Evolutionary conservation across 495 filamentous ascomycete genomes (phyloP).

Genomic region (Umbilicaria muhlenbergii): DNA sequence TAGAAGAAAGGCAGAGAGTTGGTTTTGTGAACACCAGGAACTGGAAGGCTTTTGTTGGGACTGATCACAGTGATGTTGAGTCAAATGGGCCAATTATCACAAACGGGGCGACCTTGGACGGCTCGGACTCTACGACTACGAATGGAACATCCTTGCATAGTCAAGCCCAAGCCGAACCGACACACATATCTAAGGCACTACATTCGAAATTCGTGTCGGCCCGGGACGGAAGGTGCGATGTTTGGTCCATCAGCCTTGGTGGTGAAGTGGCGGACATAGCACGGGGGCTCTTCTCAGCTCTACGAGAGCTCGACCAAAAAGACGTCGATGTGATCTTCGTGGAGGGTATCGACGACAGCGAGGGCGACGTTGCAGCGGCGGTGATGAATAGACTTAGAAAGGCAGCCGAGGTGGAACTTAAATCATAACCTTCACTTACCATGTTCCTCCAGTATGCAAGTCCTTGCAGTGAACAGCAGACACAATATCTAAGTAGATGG

Average conservation of each 20-base stretch:
- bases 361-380: constrained; percentile 73
- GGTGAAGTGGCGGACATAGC: constrained; percentile 55
- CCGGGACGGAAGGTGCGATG: constrained; percentile 5
- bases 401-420: constrained; percentile 45
- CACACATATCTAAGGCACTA: too few relatives aligned
- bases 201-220: neutral
- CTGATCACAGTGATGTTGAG: too few relatives aligned
- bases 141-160: too few relatives aligned
- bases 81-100: too few relatives aligned
- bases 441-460: too few relatives aligned
- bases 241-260: constrained; percentile 41
- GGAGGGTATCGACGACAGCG: constrained; percentile 64
- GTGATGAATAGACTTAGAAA: constrained; percentile 94
- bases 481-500: too few relatives aligned
- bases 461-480: too few relatives aligned
- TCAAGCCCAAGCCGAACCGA: too few relatives aligned
- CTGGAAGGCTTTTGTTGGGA: constrained; percentile 7
- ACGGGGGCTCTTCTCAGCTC: constrained; percentile 68
- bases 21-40: constrained; percentile 19
- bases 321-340: constrained; percentile 78
- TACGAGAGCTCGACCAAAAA: constrained; percentile 68
- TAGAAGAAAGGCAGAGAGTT: constrained; percentile 6
- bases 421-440: constrained; percentile 10
- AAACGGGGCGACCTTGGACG: too few relatives aligned
- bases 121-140: too few relatives aligned